These are phyloP conservation scores for Balansia obtecta DNA, from an alignment of 2,329 filamentous ascomycete genomes.

Conservation along the genomic window DNA sequence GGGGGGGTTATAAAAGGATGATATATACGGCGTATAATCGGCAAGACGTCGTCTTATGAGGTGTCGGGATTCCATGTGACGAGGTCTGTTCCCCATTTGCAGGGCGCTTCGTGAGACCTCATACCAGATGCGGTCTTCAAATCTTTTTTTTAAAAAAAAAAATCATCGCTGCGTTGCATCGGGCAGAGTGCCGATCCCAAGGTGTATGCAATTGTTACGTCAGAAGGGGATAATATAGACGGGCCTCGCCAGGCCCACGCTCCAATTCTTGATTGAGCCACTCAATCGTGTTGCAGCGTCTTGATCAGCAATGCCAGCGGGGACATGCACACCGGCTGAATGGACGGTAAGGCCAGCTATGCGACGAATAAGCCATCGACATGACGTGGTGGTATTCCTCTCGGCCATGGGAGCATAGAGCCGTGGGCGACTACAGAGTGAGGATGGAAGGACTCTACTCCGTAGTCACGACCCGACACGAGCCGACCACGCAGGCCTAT, in stretches of 20 bases:
- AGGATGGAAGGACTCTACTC: no score
- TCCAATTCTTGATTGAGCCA: not conserved
- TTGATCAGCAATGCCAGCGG: not conserved
- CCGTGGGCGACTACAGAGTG: not conserved
- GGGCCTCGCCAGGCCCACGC: no score
- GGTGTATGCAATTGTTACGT: not conserved
- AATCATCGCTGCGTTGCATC: constrained; percentile 6
- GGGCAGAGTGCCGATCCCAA: not conserved
- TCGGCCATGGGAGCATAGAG: not conserved
- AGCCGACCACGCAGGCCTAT: constrained; percentile 9
- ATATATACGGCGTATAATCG: no score
- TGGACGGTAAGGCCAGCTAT: not conserved
- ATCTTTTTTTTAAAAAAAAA: no score
- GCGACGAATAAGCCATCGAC: not conserved
- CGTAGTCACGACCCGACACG: not conserved
- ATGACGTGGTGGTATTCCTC: not conserved
- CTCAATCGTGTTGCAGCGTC: not conserved
- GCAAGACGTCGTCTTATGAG: no score
- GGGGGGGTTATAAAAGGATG: no score
- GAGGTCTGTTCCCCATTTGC: not conserved
- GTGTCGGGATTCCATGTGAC: no score
- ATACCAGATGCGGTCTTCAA: constrained; percentile 1
- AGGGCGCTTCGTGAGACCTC: not conserved
- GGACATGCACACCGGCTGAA: not conserved
- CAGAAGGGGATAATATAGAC: not conserved